Evolutionary conservation across 257 asterid species (phyloP).

Genomic region (Przewalskia tangutica): DNA sequence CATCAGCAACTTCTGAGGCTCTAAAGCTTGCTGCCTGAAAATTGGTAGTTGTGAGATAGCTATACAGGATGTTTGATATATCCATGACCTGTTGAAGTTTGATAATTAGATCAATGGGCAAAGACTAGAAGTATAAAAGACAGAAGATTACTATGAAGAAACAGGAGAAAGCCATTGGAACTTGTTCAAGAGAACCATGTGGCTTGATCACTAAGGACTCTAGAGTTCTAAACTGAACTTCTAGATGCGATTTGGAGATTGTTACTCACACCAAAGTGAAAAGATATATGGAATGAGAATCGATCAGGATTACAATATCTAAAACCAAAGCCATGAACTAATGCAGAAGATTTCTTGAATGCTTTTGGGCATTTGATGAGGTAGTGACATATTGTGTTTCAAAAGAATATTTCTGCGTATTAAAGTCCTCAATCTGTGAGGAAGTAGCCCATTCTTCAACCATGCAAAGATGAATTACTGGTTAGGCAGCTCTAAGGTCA

Average conservation of each 20-base stretch:
- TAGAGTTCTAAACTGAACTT: not conserved
- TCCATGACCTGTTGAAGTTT: constrained; percentile 47
- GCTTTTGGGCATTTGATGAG: not conserved
- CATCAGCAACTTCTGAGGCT: constrained; percentile 32
- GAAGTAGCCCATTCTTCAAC: not conserved
- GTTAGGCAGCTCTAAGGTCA: not conserved
- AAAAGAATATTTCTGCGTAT: not conserved
- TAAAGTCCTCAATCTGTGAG: not conserved
- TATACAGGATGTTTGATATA: constrained; percentile 50
- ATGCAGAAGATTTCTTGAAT: not conserved
- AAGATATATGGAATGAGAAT: not conserved
- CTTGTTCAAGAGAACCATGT: not conserved
- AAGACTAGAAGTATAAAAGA: not conserved
- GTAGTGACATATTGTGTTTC: not conserved
- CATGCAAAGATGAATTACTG: not conserved
- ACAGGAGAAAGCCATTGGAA: not conserved
- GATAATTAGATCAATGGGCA: not conserved
- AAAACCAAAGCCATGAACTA: not conserved
- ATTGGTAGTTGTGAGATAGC: constrained; percentile 28
- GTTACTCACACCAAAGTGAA: not conserved
- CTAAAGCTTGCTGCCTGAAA: constrained; percentile 38
- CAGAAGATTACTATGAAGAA: not conserved
- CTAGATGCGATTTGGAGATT: not conserved
- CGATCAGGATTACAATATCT: not conserved
- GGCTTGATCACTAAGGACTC: not conserved